Conservation (phyloP, 768 basidiomycete species). For the Termitomyces sp. region DNA sequence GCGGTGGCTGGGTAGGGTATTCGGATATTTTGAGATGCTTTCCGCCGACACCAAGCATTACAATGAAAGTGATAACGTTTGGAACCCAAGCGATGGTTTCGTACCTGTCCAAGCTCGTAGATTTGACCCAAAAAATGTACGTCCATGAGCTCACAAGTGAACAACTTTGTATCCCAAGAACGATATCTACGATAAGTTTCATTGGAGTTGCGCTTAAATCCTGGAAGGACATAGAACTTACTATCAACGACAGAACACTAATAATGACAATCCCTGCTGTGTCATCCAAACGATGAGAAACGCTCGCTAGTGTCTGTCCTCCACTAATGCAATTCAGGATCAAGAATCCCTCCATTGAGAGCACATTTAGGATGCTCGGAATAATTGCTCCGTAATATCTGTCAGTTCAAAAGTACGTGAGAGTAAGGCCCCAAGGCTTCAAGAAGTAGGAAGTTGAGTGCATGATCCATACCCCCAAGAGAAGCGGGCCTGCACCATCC, state of each 20-base stretch:
- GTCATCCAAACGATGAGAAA: slow-evolving; percentile 33
- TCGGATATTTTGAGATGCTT: slow-evolving; percentile 31
- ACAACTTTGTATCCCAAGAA: slow-evolving; percentile 64
- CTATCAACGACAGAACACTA: slow-evolving; percentile 29
- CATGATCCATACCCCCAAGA: slow-evolving; percentile 22
- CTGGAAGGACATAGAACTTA: slow-evolving; percentile 15
- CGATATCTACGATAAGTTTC: slow-evolving; percentile 27
- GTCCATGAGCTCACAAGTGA: slow-evolving; percentile 38
- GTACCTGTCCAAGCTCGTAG: slow-evolving; percentile 19
- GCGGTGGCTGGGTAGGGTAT: slow-evolving; percentile 16
- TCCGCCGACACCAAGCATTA: slow-evolving; percentile 60
- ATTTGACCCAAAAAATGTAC: background rate
- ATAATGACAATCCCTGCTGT: slow-evolving; percentile 37
- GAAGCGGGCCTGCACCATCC: slow-evolving; percentile 64
- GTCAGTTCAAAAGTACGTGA: background rate
- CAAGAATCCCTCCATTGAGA: slow-evolving; percentile 58
- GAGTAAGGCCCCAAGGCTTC: background rate
- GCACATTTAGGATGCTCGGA: slow-evolving; percentile 50
- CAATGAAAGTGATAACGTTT: slow-evolving; percentile 53
- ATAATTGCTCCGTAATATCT: slow-evolving; percentile 55
- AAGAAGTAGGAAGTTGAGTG: slow-evolving; percentile 1
- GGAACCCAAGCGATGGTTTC: slow-evolving; percentile 70
- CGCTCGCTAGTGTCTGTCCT: slow-evolving; percentile 58
- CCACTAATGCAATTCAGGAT: slow-evolving; percentile 66
- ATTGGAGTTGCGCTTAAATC: background rate